Evolutionary conservation across 352 stramenopile genomes (phyloP).

Genomic region (Pythium dissimile): DNA sequence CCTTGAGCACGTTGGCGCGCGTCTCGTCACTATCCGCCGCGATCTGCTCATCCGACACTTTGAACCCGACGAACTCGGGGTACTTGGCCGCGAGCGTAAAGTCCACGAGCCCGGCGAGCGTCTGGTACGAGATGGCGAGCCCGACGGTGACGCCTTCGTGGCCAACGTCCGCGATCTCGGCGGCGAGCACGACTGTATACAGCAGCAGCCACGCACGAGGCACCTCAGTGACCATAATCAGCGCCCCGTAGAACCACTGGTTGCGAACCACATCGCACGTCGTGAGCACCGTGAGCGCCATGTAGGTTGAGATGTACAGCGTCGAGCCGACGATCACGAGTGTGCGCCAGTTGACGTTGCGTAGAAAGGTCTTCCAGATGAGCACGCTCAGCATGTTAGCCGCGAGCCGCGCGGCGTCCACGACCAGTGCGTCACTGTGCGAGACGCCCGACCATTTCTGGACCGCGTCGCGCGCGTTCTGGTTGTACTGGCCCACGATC

Average conservation of each 20-base stretch:
- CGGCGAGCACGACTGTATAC: constrained; percentile 32
- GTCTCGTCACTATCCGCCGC: neutral
- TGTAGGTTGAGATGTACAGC: constrained; percentile 5
- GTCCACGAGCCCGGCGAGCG: constrained; percentile 23
- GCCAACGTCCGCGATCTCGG: constrained; percentile 46
- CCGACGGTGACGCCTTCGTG: constrained; percentile 48
- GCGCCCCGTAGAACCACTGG: constrained; percentile 41
- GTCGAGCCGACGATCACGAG: constrained; percentile 1
- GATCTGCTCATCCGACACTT: neutral
- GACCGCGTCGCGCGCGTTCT: constrained; percentile 10
- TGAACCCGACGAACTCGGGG: constrained; percentile 4
- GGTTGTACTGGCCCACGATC: constrained; percentile 13
- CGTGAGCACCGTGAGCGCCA: constrained; percentile 7
- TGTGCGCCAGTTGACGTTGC: constrained; percentile 3
- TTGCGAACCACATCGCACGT: constrained; percentile 31
- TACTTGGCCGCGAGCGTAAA: constrained; percentile 27
- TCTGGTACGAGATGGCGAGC: constrained; percentile 42
- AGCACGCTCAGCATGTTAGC: neutral
- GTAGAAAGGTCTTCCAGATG: constrained; percentile 2
- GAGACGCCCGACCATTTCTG: constrained; percentile 8
- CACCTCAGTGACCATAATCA: constrained; percentile 25
- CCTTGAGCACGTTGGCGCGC: neutral
- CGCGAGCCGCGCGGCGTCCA: neutral
- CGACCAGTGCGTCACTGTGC: neutral
- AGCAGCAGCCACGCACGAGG: constrained; percentile 39